A percentile compares a stretch with the other conserved stretches of the same genome.
Evolutionary conservation across 306 rosid genomes (phyloP).

Genomic region (apple (Malus domestica)): DNA sequence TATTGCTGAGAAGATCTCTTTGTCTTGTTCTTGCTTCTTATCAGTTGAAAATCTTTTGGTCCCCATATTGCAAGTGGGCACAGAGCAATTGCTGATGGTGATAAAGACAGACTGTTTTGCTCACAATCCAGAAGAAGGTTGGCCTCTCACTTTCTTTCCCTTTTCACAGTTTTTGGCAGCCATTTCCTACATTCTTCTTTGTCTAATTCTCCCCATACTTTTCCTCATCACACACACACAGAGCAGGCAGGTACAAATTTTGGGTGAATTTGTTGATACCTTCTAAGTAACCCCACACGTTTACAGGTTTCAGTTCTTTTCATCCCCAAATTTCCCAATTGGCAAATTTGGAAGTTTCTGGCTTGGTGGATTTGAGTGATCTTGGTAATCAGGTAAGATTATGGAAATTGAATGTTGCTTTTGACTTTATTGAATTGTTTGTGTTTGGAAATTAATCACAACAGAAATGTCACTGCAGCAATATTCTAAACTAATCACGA

Average conservation of each 20-base stretch:
- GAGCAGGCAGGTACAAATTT: slow-evolving; percentile 22
- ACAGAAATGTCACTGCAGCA: rapidly evolving
- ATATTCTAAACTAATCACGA: too few species aligned
- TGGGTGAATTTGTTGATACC: slow-evolving; percentile 22
- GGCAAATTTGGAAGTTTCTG: slow-evolving; percentile 8
- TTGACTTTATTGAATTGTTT: not conserved
- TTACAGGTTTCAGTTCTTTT: slow-evolving; percentile 18
- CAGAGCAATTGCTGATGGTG: slow-evolving; percentile 34
- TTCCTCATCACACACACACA: slow-evolving; percentile 6
- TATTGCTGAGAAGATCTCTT: slow-evolving; percentile 26
- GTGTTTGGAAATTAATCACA: not conserved
- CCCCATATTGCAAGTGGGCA: slow-evolving; percentile 65
- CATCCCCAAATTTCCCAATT: not conserved
- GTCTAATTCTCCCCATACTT: slow-evolving; percentile 22
- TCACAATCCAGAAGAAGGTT: slow-evolving; percentile 44
- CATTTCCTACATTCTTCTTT: slow-evolving; percentile 8
- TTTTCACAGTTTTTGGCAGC: slow-evolving; percentile 25
- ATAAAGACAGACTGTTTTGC: slow-evolving; percentile 41
- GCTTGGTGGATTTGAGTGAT: slow-evolving; percentile 8
- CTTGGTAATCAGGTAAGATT: slow-evolving; percentile 22
- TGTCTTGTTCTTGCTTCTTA: slow-evolving; percentile 33
- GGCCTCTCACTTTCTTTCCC: slow-evolving; percentile 33
- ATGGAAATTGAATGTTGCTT: not conserved
- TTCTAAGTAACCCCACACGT: slow-evolving; percentile 6
- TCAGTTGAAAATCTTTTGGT: slow-evolving; percentile 41